Evolutionary conservation across 345 rosid species (phyloP), one percentile per base, ranked within the genome.

Genomic region (Syzygium aqueum): DNA sequence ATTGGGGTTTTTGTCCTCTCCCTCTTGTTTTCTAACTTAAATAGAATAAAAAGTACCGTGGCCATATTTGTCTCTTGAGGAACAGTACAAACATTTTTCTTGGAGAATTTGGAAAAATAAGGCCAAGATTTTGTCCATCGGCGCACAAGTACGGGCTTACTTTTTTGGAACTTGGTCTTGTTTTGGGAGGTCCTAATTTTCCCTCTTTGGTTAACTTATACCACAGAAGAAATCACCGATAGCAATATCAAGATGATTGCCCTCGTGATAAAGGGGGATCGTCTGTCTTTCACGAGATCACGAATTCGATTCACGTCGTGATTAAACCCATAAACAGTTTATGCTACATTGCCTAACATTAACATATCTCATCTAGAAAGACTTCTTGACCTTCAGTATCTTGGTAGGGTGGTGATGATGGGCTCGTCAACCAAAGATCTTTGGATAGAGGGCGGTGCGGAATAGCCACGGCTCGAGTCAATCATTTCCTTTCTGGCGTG

Each of bases 261-360:
- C 7, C 80, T 73, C 1, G 14, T 37, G 14, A 33, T 10, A 19
- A 37, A 21, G 2, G 5, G 25, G 5, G 25, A 21, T 37, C 23
- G 3, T 13, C 23, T 27, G 2, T 21, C 6, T 73, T 22, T 7
- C 1, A 8, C 12, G 8, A 19, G 21, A 19, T 33, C 80, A 37
- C 15, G 0, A 19, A 2, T 37, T 73, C 14, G 3, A 19, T 73
- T 73, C 49, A 5, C 22, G 11, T 2, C 3, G 1, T 33, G 8
- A 9, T 21, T 37, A 10, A 33, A 37, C 3, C 1, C 3, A 1
- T 5, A 4, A 8, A 53, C 22, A 8, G 8, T 17, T 3, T 22
- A 21, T 17, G 56, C 8, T 7, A 17, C 56, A 0, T 5, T 19
- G 27, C 14, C 27, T 2, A 2, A 5, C 6, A 1, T 0, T 15